Evolutionary conservation across 129 eudicot species (phyloP), one percentile per base, ranked within the genome.

Genomic region (Sambucus nigra): DNA sequence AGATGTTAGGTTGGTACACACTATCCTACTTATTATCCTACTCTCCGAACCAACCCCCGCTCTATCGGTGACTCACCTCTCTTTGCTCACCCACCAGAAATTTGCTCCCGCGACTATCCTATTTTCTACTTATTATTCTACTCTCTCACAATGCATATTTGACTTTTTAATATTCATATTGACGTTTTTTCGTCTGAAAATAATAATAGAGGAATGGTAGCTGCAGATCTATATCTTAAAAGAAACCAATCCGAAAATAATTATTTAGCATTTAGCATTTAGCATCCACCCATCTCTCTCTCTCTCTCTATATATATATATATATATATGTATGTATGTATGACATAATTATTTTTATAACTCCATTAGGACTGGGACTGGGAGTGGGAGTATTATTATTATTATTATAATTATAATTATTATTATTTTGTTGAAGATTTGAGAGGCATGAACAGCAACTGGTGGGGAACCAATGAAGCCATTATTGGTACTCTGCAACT

Each of bases 401-500:
- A 27, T 59, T 25, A 14, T 20, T 25, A 5, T 22, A 17, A 20
- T 14, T 58, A n/a, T n/a, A n/a, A n/a, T 5, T 11, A n/a, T 41
- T 41, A 21, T 11, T 22, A 10, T 5, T 5, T 56, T 31, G 46
- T 7, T 51, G 15, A 23, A 57, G 27, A 10, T 0, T 40, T 5
- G 50, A 12, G 24, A 49, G 38, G 60, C 54, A 74, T 61, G 63
- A 35, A 26, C 48, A 41, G 19, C 22, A 18, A 7, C 0, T 14
- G 29, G 55, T 32, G 57, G 29, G 42, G 25, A 13, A 59, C 46
- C n/a, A 28, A 53, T 23, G 63, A 62, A 17, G 59, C 55, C 2
- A 24, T 69, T 15, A 22, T 62, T 39, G 64, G 64, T 47, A 66
- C 68, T 25, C 22, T 78, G 48, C 45, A 63, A 47, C 66, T 51